These are phyloP conservation scores for Hyphopichia khmerensis DNA, from an alignment of 1,139 yeast genomes.

Conservation along the genomic window DNA sequence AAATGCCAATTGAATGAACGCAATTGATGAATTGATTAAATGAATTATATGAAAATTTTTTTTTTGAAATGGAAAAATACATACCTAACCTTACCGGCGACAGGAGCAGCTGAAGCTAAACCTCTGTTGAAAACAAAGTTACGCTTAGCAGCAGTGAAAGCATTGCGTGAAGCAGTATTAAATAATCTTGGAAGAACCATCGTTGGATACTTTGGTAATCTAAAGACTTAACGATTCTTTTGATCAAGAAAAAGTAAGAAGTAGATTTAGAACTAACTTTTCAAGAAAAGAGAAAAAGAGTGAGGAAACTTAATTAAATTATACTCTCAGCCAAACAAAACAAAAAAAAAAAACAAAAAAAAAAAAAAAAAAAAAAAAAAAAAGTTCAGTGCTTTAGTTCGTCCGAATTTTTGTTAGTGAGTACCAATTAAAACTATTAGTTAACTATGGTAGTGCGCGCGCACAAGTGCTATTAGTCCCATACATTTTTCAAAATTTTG, in stretches of 20 bases:
- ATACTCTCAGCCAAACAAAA: constrained; percentile 1
- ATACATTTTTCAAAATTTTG: neutral
- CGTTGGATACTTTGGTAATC: constrained; percentile 26
- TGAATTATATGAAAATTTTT: neutral
- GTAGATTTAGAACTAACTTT: neutral
- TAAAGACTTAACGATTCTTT: constrained; percentile 13
- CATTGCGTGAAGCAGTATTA: constrained; percentile 86
- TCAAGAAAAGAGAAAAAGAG: constrained; percentile 6
- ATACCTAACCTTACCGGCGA: constrained; percentile 88
- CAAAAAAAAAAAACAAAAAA: neutral
- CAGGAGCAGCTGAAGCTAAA: constrained; percentile 84
- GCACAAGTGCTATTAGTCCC: neutral
- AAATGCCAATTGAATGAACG: neutral
- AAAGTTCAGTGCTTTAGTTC: no score
- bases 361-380: no score
- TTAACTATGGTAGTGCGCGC: constrained; percentile 1
- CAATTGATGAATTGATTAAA: constrained; percentile 4
- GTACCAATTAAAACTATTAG: neutral
- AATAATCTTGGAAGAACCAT: constrained; percentile 90
- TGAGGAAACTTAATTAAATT: constrained; percentile 6
- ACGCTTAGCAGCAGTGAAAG: constrained; percentile 87
- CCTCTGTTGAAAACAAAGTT: constrained; percentile 75
- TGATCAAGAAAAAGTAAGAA: constrained; percentile 10
- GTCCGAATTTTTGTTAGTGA: no score
- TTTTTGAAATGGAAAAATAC: constrained; percentile 29